Conservation (phyloP, 495 filamentous ascomycete species). For the Lindgomyces ingoldianus region DNA sequence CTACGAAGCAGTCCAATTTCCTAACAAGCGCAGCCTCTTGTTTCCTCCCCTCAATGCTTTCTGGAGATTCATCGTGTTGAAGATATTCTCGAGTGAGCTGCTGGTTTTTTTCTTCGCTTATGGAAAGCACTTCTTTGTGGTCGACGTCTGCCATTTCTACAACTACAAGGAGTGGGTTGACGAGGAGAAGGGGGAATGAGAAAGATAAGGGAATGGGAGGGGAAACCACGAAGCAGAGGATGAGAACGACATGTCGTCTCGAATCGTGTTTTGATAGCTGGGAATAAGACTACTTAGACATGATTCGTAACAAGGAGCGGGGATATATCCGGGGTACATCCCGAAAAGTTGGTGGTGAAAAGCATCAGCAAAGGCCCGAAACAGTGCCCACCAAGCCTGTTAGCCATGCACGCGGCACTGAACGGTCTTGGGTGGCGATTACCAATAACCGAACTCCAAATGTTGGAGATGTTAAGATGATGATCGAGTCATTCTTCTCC, state of each 20-base stretch:
- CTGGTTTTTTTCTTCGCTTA: slow-evolving; percentile 16
- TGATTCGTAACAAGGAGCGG: not conserved
- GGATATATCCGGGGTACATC: not conserved
- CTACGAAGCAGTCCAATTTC: slow-evolving; percentile 49
- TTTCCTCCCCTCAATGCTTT: slow-evolving; percentile 26
- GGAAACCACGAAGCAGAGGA: too few species aligned
- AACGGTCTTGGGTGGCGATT: too few species aligned
- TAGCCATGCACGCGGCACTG: too few species aligned
- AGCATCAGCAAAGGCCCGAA: not conserved
- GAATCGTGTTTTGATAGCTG: too few species aligned
- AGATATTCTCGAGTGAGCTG: slow-evolving; percentile 24
- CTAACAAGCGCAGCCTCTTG: slow-evolving; percentile 37
- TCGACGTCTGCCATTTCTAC: slow-evolving; percentile 10
- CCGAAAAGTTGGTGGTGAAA: not conserved
- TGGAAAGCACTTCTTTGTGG: slow-evolving; percentile 2
- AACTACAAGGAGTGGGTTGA: not conserved
- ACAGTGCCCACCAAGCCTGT: not conserved
- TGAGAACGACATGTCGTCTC: too few species aligned
- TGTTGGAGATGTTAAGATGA: not conserved
- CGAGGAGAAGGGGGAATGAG: not conserved
- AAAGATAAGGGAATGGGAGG: not conserved
- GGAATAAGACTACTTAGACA: not conserved
- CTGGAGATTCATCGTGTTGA: slow-evolving; percentile 27
- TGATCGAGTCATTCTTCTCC: not conserved
- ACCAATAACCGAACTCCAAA: not conserved